Evolutionary conservation across 1,284 basidiomycete genomes (phyloP), one percentile per base, ranked within the genome.

Genomic region (Baeospora myosura): DNA sequence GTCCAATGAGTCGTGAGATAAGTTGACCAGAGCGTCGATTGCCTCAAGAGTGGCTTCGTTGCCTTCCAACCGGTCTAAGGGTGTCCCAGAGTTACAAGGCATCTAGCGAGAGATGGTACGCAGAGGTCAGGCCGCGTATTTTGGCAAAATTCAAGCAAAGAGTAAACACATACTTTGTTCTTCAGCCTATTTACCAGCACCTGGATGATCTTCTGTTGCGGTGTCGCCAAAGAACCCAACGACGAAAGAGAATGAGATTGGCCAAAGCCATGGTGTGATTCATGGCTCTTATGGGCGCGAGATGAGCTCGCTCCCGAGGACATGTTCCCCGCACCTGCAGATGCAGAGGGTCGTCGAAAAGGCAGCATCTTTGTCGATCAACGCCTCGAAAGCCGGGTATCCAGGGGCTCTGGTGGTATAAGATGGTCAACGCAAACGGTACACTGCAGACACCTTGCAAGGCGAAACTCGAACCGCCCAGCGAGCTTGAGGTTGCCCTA

Each of bases 1-100:
- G 52, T 88, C 79, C 42, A 90, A 62, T 12, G 82, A 81, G 49
- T 88, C 82, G 41, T 71, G 66, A 1, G 88, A 78, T 14, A 93
- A 71, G 37, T 88, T 80, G n/a, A 88, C 75, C 17, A 94, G 66
- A 10, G 87, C 78, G 50, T 84, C 75, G 30, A 92, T 77, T 4
- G 84, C 78, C 52, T 87, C 78, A 52, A 78, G 75, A 0, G 85
- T 76, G 2, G 83, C 77, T 28, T 71, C 66, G 60, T 93, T 88
- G 5, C 70, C 68, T 62, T 93, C 90, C 46, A 93, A 66, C 31
- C 77, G 72, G 50, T 79, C 77, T 36, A 93, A 60, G 20, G 79
- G 66, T 31, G 76, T 68, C 10, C 90, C 90, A 26, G 89, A 91
- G 62, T 88, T 76, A 55, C 78, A 83, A 43, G 90, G 91, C n/a